Percentiles rank a stretch among this genome's conserved stretches.
These are phyloP conservation scores for Apodospora peruviana DNA, from an alignment of 495 filamentous ascomycete genomes.

Conservation along the genomic window DNA sequence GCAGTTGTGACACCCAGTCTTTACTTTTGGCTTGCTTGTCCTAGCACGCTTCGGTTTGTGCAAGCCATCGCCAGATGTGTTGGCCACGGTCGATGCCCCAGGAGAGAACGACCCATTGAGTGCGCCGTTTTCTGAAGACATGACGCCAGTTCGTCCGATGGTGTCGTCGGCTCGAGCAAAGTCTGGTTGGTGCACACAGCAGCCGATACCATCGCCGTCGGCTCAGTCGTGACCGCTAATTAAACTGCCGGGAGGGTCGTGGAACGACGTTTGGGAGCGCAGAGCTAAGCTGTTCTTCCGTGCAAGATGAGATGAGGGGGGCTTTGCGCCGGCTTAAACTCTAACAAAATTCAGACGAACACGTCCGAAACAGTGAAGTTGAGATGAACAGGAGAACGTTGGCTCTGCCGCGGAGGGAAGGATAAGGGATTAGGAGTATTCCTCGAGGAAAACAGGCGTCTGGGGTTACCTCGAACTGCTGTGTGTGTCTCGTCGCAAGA, in stretches of 20 bases:
- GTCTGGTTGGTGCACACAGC: neutral
- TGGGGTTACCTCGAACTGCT: neutral
- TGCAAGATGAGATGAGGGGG: neutral
- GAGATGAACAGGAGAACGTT: neutral
- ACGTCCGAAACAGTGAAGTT: neutral
- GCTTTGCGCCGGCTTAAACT: conserved; percentile 1
- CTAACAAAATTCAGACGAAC: neutral
- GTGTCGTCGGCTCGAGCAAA: neutral
- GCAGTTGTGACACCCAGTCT: conserved; percentile 53
- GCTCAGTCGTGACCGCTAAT: too few relatives aligned
- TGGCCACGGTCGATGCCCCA: neutral
- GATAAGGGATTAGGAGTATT: neutral
- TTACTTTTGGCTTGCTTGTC: conserved; percentile 46
- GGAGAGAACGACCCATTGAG: neutral
- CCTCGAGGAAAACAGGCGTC: neutral
- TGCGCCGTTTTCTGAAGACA: conserved; percentile 4
- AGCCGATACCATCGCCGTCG: conserved; percentile 1
- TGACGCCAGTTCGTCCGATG: conserved; percentile 1
- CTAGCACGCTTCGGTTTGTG: conserved; percentile 30
- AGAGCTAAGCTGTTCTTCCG: neutral
- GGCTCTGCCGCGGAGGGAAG: neutral
- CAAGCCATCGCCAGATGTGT: conserved; percentile 9
- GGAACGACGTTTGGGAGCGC: too few relatives aligned
- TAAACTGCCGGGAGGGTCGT: too few relatives aligned
- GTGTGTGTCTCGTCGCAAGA: neutral